phyloP scores from a whole-genome alignment of 2,329 filamentous ascomycete genomes.

The Diaporthe vexans region DNA sequence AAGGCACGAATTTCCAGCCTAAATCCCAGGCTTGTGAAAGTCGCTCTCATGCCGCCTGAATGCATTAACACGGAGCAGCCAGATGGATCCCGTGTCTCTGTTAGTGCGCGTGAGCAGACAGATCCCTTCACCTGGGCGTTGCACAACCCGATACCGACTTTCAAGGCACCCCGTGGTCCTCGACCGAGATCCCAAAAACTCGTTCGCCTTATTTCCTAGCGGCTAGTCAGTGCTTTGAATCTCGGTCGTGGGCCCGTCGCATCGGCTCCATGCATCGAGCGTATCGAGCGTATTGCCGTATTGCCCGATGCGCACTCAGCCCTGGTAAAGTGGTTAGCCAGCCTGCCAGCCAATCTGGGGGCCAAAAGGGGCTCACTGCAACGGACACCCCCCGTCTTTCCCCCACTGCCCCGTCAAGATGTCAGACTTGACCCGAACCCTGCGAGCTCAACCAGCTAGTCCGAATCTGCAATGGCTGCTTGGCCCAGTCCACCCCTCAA shows the following conservation, averaged over 20 bases:
- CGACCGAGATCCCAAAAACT: slow-evolving; percentile 1
- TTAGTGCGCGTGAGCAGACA: slow-evolving; percentile 9
- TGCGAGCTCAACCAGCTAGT: slow-evolving; percentile 19
- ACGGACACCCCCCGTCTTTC: not conserved
- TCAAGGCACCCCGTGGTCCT: slow-evolving; percentile 4
- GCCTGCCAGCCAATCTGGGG: not conserved
- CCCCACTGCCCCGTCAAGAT: not conserved
- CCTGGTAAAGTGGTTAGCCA: not conserved
- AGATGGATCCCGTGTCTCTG: not conserved
- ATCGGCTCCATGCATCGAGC: not conserved
- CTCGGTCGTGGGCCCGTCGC: not conserved
- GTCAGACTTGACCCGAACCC: slow-evolving; percentile 6
- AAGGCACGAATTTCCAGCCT: slow-evolving; percentile 1
- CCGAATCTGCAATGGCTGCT: slow-evolving; percentile 30
- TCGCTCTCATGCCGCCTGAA: not conserved
- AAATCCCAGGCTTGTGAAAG: slow-evolving; percentile 21
- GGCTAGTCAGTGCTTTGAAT: slow-evolving; percentile 14
- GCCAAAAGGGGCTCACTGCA: not conserved
- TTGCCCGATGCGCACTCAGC: not conserved
- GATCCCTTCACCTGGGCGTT: not conserved
- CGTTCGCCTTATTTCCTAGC: slow-evolving; percentile 20
- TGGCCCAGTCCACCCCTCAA: slow-evolving; percentile 21
- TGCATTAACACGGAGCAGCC: slow-evolving; percentile 13
- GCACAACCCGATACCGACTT: slow-evolving; percentile 1
- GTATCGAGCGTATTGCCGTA: not conserved